A percentile compares a stretch with the other conserved stretches of the same genome.
phyloP scores from a whole-genome alignment of 768 basidiomycete species.

The Tylopilus vinaceipallidus region DNA sequence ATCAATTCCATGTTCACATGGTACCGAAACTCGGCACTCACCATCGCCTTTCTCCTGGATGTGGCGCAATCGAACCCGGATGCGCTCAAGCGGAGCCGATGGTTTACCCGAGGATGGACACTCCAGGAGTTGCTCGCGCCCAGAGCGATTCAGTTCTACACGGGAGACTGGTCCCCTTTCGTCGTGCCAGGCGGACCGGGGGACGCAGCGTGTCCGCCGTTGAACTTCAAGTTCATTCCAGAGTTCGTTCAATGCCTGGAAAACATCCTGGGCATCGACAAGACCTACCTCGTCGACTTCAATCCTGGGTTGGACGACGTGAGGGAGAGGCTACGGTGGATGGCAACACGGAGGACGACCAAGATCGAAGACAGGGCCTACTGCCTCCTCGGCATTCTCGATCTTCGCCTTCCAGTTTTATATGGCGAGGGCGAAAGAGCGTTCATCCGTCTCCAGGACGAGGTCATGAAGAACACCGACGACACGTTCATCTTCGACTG shows the following conservation, averaged over 20 bases:
- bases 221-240: constrained; percentile 25
- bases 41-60: constrained; percentile 29
- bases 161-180: constrained; percentile 26
- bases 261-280: constrained; percentile 18
- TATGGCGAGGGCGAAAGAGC: constrained; percentile 24
- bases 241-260: constrained; percentile 19
- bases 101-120: constrained; percentile 30
- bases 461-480: constrained; percentile 28
- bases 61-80: constrained; percentile 12
- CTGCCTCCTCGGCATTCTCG: constrained; percentile 29
- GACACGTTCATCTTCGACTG: constrained; percentile 29
- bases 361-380: constrained; percentile 31
- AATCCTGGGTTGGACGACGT: constrained; percentile 25
- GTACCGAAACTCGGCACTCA: constrained; percentile 31
- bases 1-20: constrained; percentile 36
- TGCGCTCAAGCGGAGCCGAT: constrained; percentile 19
- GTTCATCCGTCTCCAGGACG: constrained; percentile 27
- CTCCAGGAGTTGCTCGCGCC: constrained; percentile 31
- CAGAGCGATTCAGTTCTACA: constrained; percentile 23
- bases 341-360: constrained; percentile 27
- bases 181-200: not conserved
- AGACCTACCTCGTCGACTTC: constrained; percentile 19
- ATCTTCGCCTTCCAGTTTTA: constrained; percentile 28
- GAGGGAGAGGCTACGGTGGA: constrained; percentile 29
- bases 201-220: not conserved